Evolutionary conservation across 2,329 filamentous ascomycete species (phyloP), one percentile per base, ranked within the genome.

Genomic region (Diaporthe sp.): DNA sequence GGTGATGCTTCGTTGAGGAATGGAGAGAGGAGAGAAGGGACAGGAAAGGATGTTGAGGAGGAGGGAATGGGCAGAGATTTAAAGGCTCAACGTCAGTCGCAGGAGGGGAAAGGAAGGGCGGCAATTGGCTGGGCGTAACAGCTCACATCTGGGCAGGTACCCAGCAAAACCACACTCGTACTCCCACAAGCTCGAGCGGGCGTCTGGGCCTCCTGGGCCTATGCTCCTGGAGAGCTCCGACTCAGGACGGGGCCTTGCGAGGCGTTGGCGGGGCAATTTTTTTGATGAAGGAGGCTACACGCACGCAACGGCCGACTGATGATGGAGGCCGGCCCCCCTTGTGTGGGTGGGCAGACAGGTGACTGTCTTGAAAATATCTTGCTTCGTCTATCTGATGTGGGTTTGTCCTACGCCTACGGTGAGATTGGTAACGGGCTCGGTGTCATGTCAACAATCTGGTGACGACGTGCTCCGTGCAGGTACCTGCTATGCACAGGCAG

Each of bases 81-180:
- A 75, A 75, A 75, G 72, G 64, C 74, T 75, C 74, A 75, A 71
- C 74, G 55, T 75, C 73, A 69, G 61, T 72, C n/a, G 70, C 42
- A 72, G 57, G 70, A 64, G 68, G 68, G 52, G 68, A 25, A 47
- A 35, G 70, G 57, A 42, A 47, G 22, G 35, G 19, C 57, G 57
- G 45, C 70, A 72, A 72, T 72, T 61, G 70, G 70, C 70, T 54
- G 68, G 70, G 35, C 45, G 25, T 28, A 42, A 61, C 57, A 72
- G 70, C 70, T 72, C 70, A 61, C 40, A 25, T 47, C 38, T 71
- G 66, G 33, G 50, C 40, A 57, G 55, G 57, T 52, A 35, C 57
- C 42, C 55, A 71, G 61, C 61, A 52, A 52, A 50, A 35, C 42
- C 61, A 47, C 22, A n/a, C 42, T 9, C 22, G n/a, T 42, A 35